These are phyloP conservation scores for Aureobasidium lini DNA, from an alignment of 2,329 filamentous ascomycete species.

Conservation along the genomic window DNA sequence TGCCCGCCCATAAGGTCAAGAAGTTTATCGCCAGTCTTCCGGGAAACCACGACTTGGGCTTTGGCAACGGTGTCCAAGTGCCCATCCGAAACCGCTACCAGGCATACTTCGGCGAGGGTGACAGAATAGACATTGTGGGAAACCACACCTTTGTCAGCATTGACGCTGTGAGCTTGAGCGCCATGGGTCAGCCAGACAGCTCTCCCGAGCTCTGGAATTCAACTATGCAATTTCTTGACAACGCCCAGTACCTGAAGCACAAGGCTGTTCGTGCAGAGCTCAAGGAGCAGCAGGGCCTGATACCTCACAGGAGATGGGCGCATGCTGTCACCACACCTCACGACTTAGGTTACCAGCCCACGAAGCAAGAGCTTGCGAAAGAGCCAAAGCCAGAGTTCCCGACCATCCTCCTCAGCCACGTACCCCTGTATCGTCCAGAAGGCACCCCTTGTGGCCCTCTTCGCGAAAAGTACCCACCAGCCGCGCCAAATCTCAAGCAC, in stretches of 20 bases:
- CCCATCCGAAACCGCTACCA: slow-evolving; percentile 76
- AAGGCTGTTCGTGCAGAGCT: slow-evolving; percentile 64
- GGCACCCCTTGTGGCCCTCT: slow-evolving; percentile 82
- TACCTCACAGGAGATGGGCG: slow-evolving; percentile 26
- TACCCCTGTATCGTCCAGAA: slow-evolving; percentile 74
- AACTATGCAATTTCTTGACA: slow-evolving; percentile 65
- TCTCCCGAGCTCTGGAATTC: slow-evolving; percentile 63
- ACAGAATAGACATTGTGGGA: slow-evolving; percentile 80
- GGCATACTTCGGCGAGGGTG: slow-evolving; percentile 84
- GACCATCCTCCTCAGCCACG: slow-evolving; percentile 82
- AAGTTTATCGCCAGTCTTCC: slow-evolving; percentile 79
- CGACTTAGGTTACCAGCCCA: slow-evolving; percentile 21
- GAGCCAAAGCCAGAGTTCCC: slow-evolving; percentile 54
- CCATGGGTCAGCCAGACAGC: slow-evolving; percentile 52
- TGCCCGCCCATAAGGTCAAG: slow-evolving; percentile 64
- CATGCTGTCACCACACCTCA: slow-evolving; percentile 29
- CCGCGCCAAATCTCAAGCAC: slow-evolving; percentile 36
- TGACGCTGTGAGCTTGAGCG: slow-evolving; percentile 81
- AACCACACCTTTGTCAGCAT: slow-evolving; percentile 95
- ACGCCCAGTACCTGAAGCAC: slow-evolving; percentile 56
- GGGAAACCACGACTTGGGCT: slow-evolving; percentile 92
- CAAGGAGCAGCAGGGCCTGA: slow-evolving; percentile 54
- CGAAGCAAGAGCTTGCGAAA: slow-evolving; percentile 29
- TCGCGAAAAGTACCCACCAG: slow-evolving; percentile 75
- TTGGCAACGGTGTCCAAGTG: slow-evolving; percentile 75